Evolutionary conservation across 345 rosid species (phyloP).

Genomic region (Salix viminalis): DNA sequence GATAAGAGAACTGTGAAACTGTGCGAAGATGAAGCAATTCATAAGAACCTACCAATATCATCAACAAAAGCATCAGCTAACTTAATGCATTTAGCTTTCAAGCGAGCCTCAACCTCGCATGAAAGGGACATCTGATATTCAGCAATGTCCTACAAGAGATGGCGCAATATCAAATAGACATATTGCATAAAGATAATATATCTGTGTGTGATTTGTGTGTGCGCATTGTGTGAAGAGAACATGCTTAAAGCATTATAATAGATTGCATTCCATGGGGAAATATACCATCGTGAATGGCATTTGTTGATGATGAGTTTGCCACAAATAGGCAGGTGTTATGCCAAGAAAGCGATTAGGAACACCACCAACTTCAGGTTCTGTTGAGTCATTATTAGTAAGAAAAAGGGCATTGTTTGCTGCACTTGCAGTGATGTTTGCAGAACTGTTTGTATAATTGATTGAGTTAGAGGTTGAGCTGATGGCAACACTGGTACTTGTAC

Average conservation of each 20-base stretch:
- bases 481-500: conserved; percentile 65
- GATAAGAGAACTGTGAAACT: background rate
- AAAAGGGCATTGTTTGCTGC: conserved; percentile 29
- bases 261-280: background rate
- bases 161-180: background rate
- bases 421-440: conserved; percentile 45
- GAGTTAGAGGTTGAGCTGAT: conserved; percentile 77
- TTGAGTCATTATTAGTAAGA: conserved; percentile 41
- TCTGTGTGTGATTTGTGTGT: too few species aligned
- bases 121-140: conserved; percentile 81
- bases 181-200: conserved; percentile 1
- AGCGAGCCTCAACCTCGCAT: conserved; percentile 71
- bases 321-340: conserved; percentile 75
- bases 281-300: conserved; percentile 58
- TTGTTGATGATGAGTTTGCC: conserved; percentile 82
- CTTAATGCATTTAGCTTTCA: conserved; percentile 84
- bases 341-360: conserved; percentile 91
- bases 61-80: conserved; percentile 82
- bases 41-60: conserved; percentile 61
- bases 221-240: too few species aligned
- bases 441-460: conserved; percentile 47
- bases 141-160: conserved; percentile 59
- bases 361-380: conserved; percentile 82
- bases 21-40: background rate
- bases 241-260: too few species aligned